Evolutionary conservation across 768 basidiomycete genomes (phyloP), one percentile per base, ranked within the genome.

Genomic region (Suillus plorans): DNA sequence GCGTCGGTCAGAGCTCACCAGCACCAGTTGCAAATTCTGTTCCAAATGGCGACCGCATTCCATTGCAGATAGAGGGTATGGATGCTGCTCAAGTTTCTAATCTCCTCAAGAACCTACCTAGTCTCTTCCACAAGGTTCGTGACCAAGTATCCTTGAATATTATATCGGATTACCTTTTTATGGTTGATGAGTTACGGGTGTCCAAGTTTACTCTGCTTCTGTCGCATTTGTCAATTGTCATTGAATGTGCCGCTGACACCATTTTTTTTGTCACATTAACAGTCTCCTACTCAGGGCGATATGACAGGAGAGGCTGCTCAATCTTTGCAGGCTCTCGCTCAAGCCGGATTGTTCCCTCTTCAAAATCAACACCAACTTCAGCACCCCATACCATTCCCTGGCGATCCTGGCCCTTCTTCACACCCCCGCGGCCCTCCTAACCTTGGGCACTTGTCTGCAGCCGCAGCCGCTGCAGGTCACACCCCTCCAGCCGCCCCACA

Each of bases 351-450:
- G 0, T 75, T 79, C 64, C 66, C 71, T 5, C 53, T 71, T 7
- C 71, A 73, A 36, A 79, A 68, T 56, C 78, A 76, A 62, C 78
- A 72, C 61, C 72, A 69, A 47, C 70, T 72, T 18, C 74, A 71
- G n/a, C 73, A 77, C 49, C 47, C 62, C 6, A 47, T 65, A 42
- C 69, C 60, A n/a, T 61, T 72, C 34, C 66, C 69, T 4, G 81
- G 81, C 42, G 88, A 90, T 65, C 86, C 88, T 3, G 89, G 89
- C 9, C 87, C 89, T n/a, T 89, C 89, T 4, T 87, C 87, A 0
- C 89, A 89, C 69, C 88, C 87, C 5, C 84, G 85, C 6, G 89
- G 88, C 0, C 88, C 88, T 4, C 89, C 88, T 5, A 85, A 84
- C 63, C 78, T 88, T 1, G 86, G 85, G 14, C 87, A 88, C 62